These are phyloP conservation scores for Hymenoscyphus albidus DNA, from an alignment of 2,329 filamentous ascomycete species.

Conservation along the genomic window DNA sequence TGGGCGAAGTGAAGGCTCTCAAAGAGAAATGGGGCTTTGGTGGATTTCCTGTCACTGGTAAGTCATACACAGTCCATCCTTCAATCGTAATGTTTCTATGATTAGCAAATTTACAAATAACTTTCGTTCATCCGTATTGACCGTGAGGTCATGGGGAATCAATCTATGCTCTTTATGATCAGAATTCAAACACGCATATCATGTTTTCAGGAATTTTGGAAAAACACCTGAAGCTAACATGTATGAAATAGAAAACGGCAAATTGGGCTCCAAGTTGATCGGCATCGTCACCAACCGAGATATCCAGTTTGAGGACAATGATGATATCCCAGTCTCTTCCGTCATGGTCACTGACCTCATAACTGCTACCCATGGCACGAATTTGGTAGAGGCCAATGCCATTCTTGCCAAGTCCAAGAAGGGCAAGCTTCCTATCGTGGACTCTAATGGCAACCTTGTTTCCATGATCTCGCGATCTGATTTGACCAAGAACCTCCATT, in stretches of 20 bases:
- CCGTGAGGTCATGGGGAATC: conserved; percentile 82
- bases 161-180: conserved; percentile 47
- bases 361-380: conserved; percentile 80
- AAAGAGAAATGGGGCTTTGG: conserved; percentile 99
- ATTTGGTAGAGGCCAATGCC: conserved; percentile 82
- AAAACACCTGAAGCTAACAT: conserved; percentile 37
- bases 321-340: conserved; percentile 67
- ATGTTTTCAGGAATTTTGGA: background rate
- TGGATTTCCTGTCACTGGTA: conserved; percentile 97
- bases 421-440: conserved; percentile 93
- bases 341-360: conserved; percentile 96
- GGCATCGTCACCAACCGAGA: conserved; percentile 98
- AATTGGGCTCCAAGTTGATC: conserved; percentile 89
- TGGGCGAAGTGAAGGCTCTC: conserved; percentile 83
- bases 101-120: conserved; percentile 87
- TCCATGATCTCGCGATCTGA: conserved; percentile 93
- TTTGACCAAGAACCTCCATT: conserved; percentile 97
- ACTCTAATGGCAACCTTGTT: conserved; percentile 76
- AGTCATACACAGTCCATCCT: conserved; percentile 40
- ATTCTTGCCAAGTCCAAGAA: conserved; percentile 96
- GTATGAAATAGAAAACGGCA: conserved; percentile 69
- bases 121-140: conserved; percentile 99
- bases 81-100: conserved; percentile 46
- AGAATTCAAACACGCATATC: conserved; percentile 17
- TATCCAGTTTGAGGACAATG: conserved; percentile 88